Percentiles rank a stretch among this genome's conserved stretches.
These are phyloP conservation scores for Scheffersomyces segobiensis DNA, from an alignment of 1,139 yeast genomes.

Conservation along the genomic window DNA sequence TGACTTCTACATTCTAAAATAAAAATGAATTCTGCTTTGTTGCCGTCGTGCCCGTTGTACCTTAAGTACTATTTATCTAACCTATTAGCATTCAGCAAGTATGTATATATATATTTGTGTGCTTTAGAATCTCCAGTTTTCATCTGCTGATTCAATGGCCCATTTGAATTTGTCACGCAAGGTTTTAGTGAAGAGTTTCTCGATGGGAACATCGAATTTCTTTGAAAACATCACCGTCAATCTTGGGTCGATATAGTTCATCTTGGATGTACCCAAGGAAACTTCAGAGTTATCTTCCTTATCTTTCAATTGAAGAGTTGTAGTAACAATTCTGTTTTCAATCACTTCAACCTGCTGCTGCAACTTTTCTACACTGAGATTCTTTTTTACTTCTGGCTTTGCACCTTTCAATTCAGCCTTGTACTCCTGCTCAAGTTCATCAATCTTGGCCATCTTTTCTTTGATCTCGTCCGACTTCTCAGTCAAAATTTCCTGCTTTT, in stretches of 20 bases:
- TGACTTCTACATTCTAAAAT: no score
- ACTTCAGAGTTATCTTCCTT: conserved; percentile 94
- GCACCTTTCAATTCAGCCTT: conserved; percentile 62
- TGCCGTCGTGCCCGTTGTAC: neutral
- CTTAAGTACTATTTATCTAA: neutral
- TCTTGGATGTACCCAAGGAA: conserved; percentile 88
- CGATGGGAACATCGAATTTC: conserved; percentile 85
- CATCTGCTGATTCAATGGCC: conserved; percentile 93
- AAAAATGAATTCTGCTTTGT: neutral
- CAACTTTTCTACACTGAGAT: conserved; percentile 67
- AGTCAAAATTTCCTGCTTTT: conserved; percentile 53
- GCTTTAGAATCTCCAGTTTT: conserved; percentile 73
- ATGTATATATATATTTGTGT: neutral
- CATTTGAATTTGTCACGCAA: conserved; percentile 89
- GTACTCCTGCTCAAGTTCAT: conserved; percentile 56
- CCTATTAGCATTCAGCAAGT: neutral
- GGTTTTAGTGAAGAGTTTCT: conserved; percentile 87
- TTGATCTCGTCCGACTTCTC: conserved; percentile 49
- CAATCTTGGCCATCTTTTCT: conserved; percentile 58
- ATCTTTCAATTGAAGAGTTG: conserved; percentile 77
- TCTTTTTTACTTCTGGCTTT: conserved; percentile 55
- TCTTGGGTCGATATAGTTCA: conserved; percentile 94
- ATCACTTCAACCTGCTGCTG: conserved; percentile 70
- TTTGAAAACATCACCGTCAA: conserved; percentile 88
- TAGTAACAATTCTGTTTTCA: conserved; percentile 69